Percentiles rank a stretch among this genome's conserved stretches.
Conservation (phyloP, 495 filamentous ascomycete species). For the Neurospora pannonica region DNA sequence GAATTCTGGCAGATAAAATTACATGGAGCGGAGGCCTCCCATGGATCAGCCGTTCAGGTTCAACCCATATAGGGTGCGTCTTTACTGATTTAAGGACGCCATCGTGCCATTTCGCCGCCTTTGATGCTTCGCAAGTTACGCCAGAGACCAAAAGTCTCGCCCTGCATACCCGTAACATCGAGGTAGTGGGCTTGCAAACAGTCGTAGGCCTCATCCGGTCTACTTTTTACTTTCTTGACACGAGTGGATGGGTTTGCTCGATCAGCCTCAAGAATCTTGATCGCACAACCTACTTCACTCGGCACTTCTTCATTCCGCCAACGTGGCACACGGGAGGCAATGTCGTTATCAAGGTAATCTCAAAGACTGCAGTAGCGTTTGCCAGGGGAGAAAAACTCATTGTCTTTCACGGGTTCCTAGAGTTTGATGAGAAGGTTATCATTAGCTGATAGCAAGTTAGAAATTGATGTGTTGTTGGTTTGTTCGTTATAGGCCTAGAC, state of each 20-base stretch:
- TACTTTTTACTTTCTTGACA: slow-evolving; percentile 6
- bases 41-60: too few species aligned
- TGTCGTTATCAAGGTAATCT: neutral
- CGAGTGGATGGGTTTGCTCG: slow-evolving; percentile 8
- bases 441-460: too few species aligned
- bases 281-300: neutral
- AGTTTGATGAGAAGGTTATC: slow-evolving; percentile 8
- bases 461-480: too few species aligned
- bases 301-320: slow-evolving; percentile 13
- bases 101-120: too few species aligned
- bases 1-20: too few species aligned
- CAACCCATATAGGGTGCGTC: too few species aligned
- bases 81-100: too few species aligned
- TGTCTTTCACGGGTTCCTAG: slow-evolving; percentile 10
- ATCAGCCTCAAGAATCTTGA: slow-evolving; percentile 1
- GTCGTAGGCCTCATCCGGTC: slow-evolving; percentile 3
- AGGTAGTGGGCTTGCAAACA: neutral
- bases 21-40: too few species aligned
- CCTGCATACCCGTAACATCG: too few species aligned
- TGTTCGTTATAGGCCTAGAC: neutral
- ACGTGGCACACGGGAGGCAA: slow-evolving; percentile 9
- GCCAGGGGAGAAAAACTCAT: neutral
- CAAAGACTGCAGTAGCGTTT: slow-evolving; percentile 1
- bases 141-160: too few species aligned
- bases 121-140: too few species aligned